Evolutionary conservation across 1,284 basidiomycete genomes (phyloP), one percentile per base, ranked within the genome.

Genomic region (Boletus semigastroideus): DNA sequence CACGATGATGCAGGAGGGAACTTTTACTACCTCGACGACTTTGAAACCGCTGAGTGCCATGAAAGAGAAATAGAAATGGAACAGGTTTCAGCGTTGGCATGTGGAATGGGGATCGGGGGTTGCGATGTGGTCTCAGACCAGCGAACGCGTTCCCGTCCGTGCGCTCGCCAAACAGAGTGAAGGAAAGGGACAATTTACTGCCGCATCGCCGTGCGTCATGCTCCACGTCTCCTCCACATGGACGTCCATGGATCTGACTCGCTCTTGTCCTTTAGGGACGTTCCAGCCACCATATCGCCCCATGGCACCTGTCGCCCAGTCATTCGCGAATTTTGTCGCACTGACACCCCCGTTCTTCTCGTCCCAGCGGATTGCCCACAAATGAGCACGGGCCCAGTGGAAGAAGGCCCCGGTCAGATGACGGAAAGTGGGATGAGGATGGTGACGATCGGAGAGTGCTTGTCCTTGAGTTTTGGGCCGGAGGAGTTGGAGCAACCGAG

Each of bases 281-380:
- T 93, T 5, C 66, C 77, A 1, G 71, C 77, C 0, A 63, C 82
- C 0, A 74, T 87, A 41, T 86, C 90, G 1, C 93, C 93, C 0
- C 97, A 94, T 69, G 94, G 94, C 7, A 85, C 95, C 57, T 98
- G 94, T 63, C 84, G 94, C 11, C 94, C 97, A 68, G 80, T 95
- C 49, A 81, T 97, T 47, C 84, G 93, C 51, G 94, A 98, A 68
- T 97, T 97, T 67, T 92, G 91, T 64, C 68, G 80, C 7, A 79
- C 83, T 37, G 71, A 84, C 27, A 89, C 87, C 71, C 92, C 92
- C 0, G 78, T 97, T 42, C 73, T 90, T 20, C 83, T 97, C 52
- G 79, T 94, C 12, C 84, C 88, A 0, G 79, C 78, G 2, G 79
- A 84, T 53, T 94, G 92, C 65, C 77, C 77, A 1, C 67, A 31